Evolutionary conservation across 2,329 filamentous ascomycete species (phyloP).

Genomic region (Septoria linicola): DNA sequence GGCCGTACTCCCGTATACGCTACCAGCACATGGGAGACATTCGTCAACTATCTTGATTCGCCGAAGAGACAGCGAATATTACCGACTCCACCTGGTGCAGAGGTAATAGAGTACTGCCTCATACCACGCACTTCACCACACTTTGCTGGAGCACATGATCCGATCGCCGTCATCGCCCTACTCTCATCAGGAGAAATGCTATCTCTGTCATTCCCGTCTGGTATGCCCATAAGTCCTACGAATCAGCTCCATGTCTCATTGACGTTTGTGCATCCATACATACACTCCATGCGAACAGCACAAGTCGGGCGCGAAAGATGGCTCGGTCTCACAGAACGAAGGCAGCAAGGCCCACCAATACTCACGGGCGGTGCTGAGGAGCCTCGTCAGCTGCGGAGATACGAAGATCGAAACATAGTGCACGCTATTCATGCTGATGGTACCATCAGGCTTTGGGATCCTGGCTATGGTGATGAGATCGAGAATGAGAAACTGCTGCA

Average conservation of each 20-base stretch:
- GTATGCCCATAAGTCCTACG: constrained; percentile 84
- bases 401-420: constrained; percentile 79
- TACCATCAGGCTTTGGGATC: constrained; percentile 88
- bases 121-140: constrained; percentile 81
- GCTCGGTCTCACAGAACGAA: constrained; percentile 85
- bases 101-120: constrained; percentile 76
- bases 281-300: constrained; percentile 69
- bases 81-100: constrained; percentile 72
- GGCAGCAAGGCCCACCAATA: constrained; percentile 73
- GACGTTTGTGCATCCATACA: constrained; percentile 86
- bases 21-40: constrained; percentile 83
- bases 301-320: constrained; percentile 75
- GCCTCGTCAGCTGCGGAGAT: constrained; percentile 67
- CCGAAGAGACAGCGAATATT: constrained; percentile 70
- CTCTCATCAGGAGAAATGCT: constrained; percentile 84
- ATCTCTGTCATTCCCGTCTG: constrained; percentile 88
- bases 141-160: constrained; percentile 84
- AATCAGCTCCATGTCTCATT: constrained; percentile 89
- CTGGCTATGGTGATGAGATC: constrained; percentile 86
- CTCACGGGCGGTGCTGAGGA: constrained; percentile 76
- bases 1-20: constrained; percentile 86
- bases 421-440: constrained; percentile 88
- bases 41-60: constrained; percentile 76
- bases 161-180: constrained; percentile 76
- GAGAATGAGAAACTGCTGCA: constrained; percentile 82